Base-by-base conservation (phyloP, 2,329 filamentous ascomycete genomes). In the Diplodia seriata region DNA sequence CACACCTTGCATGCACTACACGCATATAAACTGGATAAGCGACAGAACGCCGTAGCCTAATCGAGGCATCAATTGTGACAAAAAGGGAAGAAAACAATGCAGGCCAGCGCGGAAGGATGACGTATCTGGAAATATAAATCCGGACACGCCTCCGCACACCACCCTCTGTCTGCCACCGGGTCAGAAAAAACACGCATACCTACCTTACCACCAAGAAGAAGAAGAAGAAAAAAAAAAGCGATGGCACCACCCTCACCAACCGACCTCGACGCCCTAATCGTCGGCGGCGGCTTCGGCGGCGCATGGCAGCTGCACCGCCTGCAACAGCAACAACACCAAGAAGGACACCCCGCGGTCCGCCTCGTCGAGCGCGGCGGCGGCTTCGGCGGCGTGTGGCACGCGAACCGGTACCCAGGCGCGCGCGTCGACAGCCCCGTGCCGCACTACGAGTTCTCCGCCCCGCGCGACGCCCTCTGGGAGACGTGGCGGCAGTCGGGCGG, bases 351-450 rank as follows among this genome's bases (percentile, higher is more conserved):
- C 67, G 71, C 67, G 1, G 72, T 74, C 8, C 72, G 72, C 29
- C 63, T 75, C 4, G 62, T 75, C 33, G 74, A 77, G 11, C 51
- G 49, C n/a, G 74, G 69, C 18, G 55, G 61, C 18, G 67, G 70
- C n/a, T 72, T 69, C 26, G 74, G 74, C 1, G 75, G 74, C 2
- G 69, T 72, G 1, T 76, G 75, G 75, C 72, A 72, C 26, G 75
- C 71, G 72, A 76, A 76, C 43, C 67, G 69, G 8, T 77, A 76
- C 36, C 74, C 76, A 0, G 74, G 75, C 5, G 74, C 74, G 2
- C 31, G 49, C 2, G 50, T 53, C 8, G 62, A 65, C 36, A 65
- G 33, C 18, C n/a, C 33, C 31, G 20, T 47, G 59, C 73, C 71
- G 56, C 70, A 73, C 51, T 75, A 76, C 66, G 73, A 76, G 40